phyloP scores from a whole-genome alignment of 116 monocot genomes.

The Zostera marina region DNA sequence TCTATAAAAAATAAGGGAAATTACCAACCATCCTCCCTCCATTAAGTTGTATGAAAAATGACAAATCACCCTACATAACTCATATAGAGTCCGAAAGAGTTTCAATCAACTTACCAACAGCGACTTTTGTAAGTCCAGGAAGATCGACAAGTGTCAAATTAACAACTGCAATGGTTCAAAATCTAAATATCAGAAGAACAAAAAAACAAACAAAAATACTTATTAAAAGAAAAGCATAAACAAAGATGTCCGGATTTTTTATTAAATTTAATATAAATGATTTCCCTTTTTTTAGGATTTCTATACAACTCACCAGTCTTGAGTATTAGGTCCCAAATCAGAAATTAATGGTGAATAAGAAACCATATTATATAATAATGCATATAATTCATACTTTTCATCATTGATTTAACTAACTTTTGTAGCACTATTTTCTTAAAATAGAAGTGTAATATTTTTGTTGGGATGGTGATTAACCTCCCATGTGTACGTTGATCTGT shows the following conservation, averaged over 20 bases:
- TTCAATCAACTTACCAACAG: slow-evolving; percentile 57
- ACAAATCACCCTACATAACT: not conserved
- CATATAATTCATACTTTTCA: too few species aligned
- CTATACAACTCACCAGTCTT: too few species aligned
- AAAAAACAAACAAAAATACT: not conserved
- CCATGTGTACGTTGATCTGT: not conserved
- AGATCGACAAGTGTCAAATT: slow-evolving; percentile 89
- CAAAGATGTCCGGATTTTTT: not conserved
- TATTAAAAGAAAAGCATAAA: not conserved
- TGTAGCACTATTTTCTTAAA: too few species aligned
- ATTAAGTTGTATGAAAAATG: not conserved
- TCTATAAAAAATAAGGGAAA: slow-evolving; percentile 22
- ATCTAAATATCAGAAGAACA: slow-evolving; percentile 3
- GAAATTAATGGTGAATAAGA: too few species aligned
- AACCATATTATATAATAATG: too few species aligned
- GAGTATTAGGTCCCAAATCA: too few species aligned
- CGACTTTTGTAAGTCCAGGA: slow-evolving; percentile 94
- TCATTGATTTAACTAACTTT: too few species aligned
- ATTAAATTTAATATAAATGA: too few species aligned
- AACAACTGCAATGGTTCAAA: slow-evolving; percentile 44
- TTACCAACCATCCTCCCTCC: not conserved
- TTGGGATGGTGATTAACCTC: not conserved
- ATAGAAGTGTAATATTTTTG: too few species aligned
- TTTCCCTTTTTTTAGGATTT: too few species aligned
- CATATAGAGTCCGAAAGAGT: too few species aligned